Conservation (phyloP, 176 grass and related monocot genomes). For the Sorghum bicolor region DNA sequence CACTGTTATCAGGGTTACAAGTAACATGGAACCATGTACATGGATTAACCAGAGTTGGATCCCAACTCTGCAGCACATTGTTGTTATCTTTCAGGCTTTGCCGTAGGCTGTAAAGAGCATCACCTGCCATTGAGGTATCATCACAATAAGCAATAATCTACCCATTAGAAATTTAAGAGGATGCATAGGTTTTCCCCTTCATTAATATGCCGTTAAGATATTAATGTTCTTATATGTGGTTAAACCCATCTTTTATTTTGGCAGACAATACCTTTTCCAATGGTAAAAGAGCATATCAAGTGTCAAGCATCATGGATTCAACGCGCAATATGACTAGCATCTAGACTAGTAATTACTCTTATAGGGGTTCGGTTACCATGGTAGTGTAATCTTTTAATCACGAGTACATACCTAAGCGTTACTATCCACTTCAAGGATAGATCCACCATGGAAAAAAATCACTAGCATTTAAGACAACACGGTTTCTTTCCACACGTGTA, state of each 20-base stretch:
- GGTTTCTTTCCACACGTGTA: not conserved
- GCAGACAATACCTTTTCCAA: not conserved
- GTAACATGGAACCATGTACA: constrained; percentile 96
- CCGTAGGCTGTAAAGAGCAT: constrained; percentile 65
- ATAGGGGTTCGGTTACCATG: not conserved
- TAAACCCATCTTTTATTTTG: not conserved
- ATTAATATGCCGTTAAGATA: not conserved
- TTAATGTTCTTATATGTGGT: not conserved
- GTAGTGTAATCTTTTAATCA: not conserved
- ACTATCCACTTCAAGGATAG: not conserved
- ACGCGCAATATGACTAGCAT: not conserved
- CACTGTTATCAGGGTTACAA: constrained; percentile 66
- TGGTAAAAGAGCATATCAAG: not conserved
- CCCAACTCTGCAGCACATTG: constrained; percentile 85
- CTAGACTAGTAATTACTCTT: not conserved
- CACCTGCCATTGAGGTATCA: constrained; percentile 45
- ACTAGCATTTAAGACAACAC: not conserved
- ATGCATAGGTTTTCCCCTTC: not conserved
- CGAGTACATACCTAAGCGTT: not conserved
- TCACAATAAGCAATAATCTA: constrained; percentile 29
- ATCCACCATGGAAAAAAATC: not conserved
- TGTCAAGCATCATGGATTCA: not conserved
- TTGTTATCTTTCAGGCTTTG: constrained; percentile 63
- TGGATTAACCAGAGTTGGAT: constrained; percentile 76
- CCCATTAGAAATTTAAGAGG: constrained; percentile 4